These are phyloP conservation scores for Aspergillus aculeatinus DNA, from an alignment of 2,329 filamentous ascomycete genomes.

Conservation along the genomic window DNA sequence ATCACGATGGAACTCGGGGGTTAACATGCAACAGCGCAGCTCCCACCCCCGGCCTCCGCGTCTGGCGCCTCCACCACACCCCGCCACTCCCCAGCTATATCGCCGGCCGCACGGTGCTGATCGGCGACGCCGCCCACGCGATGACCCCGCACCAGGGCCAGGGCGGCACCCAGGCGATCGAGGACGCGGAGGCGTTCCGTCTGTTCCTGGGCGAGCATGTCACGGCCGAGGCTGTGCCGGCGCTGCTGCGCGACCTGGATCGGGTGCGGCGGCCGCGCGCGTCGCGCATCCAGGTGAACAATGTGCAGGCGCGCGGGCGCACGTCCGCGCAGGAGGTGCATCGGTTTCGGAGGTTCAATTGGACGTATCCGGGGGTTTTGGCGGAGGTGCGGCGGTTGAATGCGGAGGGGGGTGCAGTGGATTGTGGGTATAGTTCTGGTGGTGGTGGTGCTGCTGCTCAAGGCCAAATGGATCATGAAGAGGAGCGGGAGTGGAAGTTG, in stretches of 20 bases:
- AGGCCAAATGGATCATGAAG: too few relatives aligned
- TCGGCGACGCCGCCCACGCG: slow-evolving; percentile 26
- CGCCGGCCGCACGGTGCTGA: slow-evolving; percentile 17
- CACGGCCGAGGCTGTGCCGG: neutral
- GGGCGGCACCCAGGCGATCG: slow-evolving; percentile 14
- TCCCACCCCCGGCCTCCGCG: slow-evolving; percentile 4
- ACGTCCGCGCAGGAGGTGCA: slow-evolving; percentile 1
- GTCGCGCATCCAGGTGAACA: slow-evolving; percentile 8
- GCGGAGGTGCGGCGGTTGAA: neutral
- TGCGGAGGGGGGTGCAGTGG: too few relatives aligned
- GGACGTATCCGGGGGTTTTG: slow-evolving; percentile 8
- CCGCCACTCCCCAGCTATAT: slow-evolving; percentile 18
- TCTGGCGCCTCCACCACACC: slow-evolving; percentile 14
- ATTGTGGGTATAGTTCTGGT: too few relatives aligned
- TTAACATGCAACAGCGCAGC: neutral
- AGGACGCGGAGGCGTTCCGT: slow-evolving; percentile 14
- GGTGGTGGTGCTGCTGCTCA: too few relatives aligned
- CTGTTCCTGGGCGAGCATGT: slow-evolving; percentile 4
- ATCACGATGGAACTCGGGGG: too few relatives aligned
- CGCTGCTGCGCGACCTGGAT: slow-evolving; percentile 11
- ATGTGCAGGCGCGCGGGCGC: neutral
- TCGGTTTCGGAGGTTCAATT: slow-evolving; percentile 3
- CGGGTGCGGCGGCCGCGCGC: slow-evolving; percentile 7
- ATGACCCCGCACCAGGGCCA: slow-evolving; percentile 25
- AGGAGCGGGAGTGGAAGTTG: too few relatives aligned